phyloP scores from a whole-genome alignment of 306 rosid species.

The Medicago lupulina region DNA sequence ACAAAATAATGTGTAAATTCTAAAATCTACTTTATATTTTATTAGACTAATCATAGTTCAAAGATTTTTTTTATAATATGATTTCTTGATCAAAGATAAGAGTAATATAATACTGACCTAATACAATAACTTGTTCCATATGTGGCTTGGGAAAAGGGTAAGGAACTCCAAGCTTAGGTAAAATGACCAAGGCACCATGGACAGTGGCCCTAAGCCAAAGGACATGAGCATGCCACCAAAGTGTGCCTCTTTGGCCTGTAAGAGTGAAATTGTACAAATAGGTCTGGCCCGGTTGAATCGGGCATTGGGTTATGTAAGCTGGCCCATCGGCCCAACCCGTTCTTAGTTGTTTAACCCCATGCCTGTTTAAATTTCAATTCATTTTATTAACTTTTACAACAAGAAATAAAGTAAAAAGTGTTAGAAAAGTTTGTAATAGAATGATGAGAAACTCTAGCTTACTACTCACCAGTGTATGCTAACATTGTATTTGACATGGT shows the following conservation, averaged over 20 bases:
- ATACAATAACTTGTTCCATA: slow-evolving; percentile 59
- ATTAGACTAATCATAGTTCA: neutral
- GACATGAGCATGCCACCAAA: slow-evolving; percentile 91
- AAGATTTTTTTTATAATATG: neutral
- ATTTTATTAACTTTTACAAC: neutral
- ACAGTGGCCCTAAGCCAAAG: slow-evolving; percentile 90
- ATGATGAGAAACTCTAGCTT: neutral
- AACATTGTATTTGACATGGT: slow-evolving; percentile 84
- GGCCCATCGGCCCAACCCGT: slow-evolving; percentile 97
- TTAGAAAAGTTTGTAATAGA: neutral
- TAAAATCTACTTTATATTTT: neutral
- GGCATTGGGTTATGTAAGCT: slow-evolving; percentile 89
- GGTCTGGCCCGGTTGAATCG: slow-evolving; percentile 73
- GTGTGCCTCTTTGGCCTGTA: slow-evolving; percentile 94
- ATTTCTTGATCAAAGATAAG: neutral
- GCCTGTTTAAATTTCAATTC: slow-evolving; percentile 56
- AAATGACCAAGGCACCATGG: slow-evolving; percentile 79
- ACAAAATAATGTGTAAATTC: slow-evolving; percentile 16
- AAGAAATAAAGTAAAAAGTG: neutral
- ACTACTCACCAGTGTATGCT: slow-evolving; percentile 80
- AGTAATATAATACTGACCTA: slow-evolving; percentile 49
- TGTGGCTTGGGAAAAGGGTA: slow-evolving; percentile 86
- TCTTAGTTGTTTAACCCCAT: slow-evolving; percentile 73
- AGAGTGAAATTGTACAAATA: slow-evolving; percentile 76
- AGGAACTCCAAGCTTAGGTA: slow-evolving; percentile 86